A percentile compares a stretch with the other conserved stretches of the same genome.
These are phyloP conservation scores for Hypoxylon sp. DNA, from an alignment of 2,329 filamentous ascomycete genomes.

Conservation along the genomic window DNA sequence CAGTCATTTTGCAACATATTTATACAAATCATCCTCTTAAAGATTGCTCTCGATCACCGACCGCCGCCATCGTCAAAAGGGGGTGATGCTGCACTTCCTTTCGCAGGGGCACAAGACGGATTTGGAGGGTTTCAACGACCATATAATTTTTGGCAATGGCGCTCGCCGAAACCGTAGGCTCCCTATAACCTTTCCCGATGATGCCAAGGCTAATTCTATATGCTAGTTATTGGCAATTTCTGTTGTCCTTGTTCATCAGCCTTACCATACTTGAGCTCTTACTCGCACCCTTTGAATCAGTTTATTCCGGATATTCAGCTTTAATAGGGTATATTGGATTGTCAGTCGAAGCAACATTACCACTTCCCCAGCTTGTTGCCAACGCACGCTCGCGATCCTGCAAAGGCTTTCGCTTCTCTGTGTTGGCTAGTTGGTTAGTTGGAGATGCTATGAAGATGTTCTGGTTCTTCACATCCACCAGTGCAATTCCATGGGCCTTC, in stretches of 20 bases:
- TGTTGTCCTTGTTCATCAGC: slow-evolving; percentile 74
- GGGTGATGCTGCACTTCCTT: slow-evolving; percentile 72
- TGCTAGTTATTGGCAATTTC: slow-evolving; percentile 80
- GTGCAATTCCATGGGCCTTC: slow-evolving; percentile 80
- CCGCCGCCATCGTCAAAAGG: slow-evolving; percentile 70
- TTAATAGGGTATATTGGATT: slow-evolving; percentile 81
- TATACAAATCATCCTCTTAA: slow-evolving; percentile 73
- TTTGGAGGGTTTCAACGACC: slow-evolving; percentile 66
- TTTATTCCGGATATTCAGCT: slow-evolving; percentile 76
- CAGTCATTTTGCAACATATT: slow-evolving; percentile 76
- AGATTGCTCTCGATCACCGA: slow-evolving; percentile 77
- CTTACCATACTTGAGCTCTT: slow-evolving; percentile 76
- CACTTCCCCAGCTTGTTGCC: slow-evolving; percentile 81
- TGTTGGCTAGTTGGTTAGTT: slow-evolving; percentile 81
- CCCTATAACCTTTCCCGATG: background rate
- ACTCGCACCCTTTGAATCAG: slow-evolving; percentile 66
- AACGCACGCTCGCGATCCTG: slow-evolving; percentile 78
- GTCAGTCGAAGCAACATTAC: slow-evolving; percentile 83
- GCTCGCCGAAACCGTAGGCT: slow-evolving; percentile 73
- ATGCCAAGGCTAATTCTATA: slow-evolving; percentile 44
- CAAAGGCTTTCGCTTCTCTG: slow-evolving; percentile 81
- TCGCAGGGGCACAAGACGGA: slow-evolving; percentile 65
- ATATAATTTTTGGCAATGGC: slow-evolving; percentile 88
- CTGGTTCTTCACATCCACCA: slow-evolving; percentile 81
- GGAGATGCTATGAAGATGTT: slow-evolving; percentile 91